Conservation (phyloP, 306 rosid species). For the Corylus americana region DNA sequence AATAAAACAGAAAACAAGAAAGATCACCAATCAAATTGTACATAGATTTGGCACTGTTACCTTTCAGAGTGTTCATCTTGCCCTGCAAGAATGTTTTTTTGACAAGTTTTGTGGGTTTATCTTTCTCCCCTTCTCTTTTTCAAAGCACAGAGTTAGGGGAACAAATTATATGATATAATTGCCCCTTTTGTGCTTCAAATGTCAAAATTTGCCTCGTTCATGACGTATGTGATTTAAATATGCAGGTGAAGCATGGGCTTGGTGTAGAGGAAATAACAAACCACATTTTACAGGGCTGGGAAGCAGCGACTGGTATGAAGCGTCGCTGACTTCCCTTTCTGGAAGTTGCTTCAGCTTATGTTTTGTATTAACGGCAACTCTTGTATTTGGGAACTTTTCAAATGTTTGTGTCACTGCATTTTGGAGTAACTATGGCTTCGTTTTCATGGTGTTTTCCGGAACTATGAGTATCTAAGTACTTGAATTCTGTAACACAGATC, state of each 20-base stretch:
- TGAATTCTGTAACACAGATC: too few relatives aligned
- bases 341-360: neutral
- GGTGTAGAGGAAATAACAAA: constrained; percentile 79
- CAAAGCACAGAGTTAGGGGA: neutral
- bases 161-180: too few relatives aligned
- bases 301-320: constrained; percentile 69
- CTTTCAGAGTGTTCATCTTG: neutral
- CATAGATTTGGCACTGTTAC: neutral
- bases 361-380: neutral
- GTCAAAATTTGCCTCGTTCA: neutral
- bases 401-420: neutral
- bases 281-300: constrained; percentile 74
- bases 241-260: constrained; percentile 81
- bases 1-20: neutral
- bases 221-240: neutral
- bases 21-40: neutral
- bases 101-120: neutral
- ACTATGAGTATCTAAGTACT: too few relatives aligned
- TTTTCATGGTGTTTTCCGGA: too few relatives aligned
- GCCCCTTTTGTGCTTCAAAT: neutral
- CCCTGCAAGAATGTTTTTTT: neutral
- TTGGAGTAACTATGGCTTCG: constrained; percentile 4
- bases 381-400: neutral
- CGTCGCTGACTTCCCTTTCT: constrained; percentile 38
- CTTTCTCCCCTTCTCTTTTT: neutral